Evolutionary conservation across 2,329 filamentous ascomycete genomes (phyloP).

Genomic region (Monosporascus sp.): DNA sequence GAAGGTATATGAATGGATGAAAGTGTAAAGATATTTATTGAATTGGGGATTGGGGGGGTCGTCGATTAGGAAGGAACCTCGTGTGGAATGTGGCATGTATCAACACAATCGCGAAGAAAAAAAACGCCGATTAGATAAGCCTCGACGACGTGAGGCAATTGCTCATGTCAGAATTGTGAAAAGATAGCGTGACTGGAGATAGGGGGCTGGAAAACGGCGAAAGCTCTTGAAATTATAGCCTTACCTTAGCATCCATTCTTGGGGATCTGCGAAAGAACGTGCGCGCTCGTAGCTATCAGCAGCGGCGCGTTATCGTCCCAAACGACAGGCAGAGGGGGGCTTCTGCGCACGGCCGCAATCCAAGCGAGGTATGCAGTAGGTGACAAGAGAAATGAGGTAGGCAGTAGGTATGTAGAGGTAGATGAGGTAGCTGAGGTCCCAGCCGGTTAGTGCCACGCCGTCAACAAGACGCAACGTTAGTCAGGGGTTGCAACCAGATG

Average conservation of each 20-base stretch:
- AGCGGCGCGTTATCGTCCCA: background rate
- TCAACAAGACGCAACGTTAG: background rate
- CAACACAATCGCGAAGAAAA: too few relatives aligned
- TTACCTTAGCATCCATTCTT: constrained; percentile 22
- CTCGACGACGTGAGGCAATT: background rate
- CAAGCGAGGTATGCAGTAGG: background rate
- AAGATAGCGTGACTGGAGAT: too few relatives aligned
- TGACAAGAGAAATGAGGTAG: background rate
- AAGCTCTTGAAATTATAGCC: constrained; percentile 1
- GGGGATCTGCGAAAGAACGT: too few relatives aligned
- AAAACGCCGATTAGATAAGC: background rate
- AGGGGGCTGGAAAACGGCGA: background rate
- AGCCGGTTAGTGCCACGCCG: background rate
- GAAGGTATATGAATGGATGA: background rate
- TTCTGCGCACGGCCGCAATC: background rate
- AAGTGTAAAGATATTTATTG: background rate
- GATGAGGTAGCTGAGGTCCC: background rate
- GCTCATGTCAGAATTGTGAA: too few relatives aligned
- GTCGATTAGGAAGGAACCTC: too few relatives aligned
- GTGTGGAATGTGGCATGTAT: too few relatives aligned
- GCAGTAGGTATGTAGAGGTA: background rate
- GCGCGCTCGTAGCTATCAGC: background rate
- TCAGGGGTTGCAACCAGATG: background rate
- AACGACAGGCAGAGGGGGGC: background rate
- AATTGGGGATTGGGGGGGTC: too few relatives aligned